Percentiles rank a stretch among this genome's conserved stretches.
Evolutionary conservation across 805 yeast genomes (phyloP).

Genomic region (Candida lessepsii): DNA sequence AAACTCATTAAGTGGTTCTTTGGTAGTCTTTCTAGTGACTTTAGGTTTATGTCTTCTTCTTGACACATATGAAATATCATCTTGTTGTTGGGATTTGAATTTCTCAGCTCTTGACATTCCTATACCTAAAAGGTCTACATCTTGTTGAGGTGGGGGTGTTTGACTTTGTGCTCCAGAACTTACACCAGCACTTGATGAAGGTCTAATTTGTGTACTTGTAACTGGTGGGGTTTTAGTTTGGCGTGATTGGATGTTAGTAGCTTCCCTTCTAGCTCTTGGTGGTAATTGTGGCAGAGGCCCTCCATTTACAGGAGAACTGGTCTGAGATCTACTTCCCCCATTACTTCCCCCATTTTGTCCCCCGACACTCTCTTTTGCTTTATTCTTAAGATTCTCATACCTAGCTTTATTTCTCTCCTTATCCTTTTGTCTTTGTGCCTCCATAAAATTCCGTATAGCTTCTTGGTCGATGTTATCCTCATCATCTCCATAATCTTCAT

Average conservation of each 20-base stretch:
- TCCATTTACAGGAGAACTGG: constrained; percentile 4
- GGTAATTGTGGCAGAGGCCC: constrained; percentile 9
- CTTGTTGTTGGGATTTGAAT: constrained; percentile 20
- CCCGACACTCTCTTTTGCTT: constrained; percentile 11
- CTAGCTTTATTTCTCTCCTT: constrained; percentile 32
- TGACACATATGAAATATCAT: constrained; percentile 22
- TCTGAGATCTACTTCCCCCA: neutral
- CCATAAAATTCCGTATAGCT: constrained; percentile 40
- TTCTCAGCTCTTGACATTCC: constrained; percentile 23
- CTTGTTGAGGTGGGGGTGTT: constrained; percentile 10
- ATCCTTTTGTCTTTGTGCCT: constrained; percentile 35
- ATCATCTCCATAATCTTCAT: constrained; percentile 47
- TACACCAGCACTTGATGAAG: too few relatives aligned
- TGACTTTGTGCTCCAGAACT: too few relatives aligned
- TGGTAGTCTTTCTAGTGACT: constrained; percentile 12
- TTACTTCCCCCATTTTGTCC: too few relatives aligned
- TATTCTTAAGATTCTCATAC: constrained; percentile 14
- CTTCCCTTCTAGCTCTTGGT: too few relatives aligned
- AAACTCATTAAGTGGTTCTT: constrained; percentile 34
- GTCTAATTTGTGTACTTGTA: too few relatives aligned
- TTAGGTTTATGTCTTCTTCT: constrained; percentile 15
- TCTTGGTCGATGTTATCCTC: constrained; percentile 46
- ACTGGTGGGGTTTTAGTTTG: too few relatives aligned
- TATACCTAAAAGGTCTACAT: constrained; percentile 30
- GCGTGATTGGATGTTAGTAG: too few relatives aligned